phyloP scores from a whole-genome alignment of 352 stramenopile genomes.

The Blastocystis sp. region DNA sequence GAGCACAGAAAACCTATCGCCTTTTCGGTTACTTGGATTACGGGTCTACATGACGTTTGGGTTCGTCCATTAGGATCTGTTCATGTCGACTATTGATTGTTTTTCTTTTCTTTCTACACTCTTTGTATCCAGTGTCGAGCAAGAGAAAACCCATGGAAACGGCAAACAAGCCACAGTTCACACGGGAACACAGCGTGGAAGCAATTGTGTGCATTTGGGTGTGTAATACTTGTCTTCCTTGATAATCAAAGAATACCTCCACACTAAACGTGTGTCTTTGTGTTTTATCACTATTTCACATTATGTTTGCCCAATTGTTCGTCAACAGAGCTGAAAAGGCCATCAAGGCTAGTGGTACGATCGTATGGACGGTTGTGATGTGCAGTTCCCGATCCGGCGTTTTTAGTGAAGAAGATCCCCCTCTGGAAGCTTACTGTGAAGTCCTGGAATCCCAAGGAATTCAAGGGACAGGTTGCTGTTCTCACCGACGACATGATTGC shows the following conservation, averaged over 20 bases:
- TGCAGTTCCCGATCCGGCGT: constrained; percentile 33
- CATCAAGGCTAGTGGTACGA: constrained; percentile 20
- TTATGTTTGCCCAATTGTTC: constrained; percentile 61
- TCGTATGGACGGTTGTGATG: neutral
- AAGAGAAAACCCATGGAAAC: too few relatives aligned
- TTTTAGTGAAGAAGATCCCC: constrained; percentile 57
- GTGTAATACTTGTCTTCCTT: neutral
- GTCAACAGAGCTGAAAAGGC: constrained; percentile 40
- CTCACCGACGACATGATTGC: constrained; percentile 37
- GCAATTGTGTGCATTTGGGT: too few relatives aligned
- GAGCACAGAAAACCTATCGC: constrained; percentile 64
- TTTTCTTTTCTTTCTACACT: constrained; percentile 11
- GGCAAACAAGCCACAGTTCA: too few relatives aligned
- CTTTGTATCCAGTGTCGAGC: too few relatives aligned
- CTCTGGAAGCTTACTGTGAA: constrained; percentile 54
- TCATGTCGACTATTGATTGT: constrained; percentile 53
- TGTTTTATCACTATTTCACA: constrained; percentile 56
- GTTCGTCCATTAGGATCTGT: constrained; percentile 19
- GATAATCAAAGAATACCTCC: constrained; percentile 14
- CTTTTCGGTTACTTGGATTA: constrained; percentile 52
- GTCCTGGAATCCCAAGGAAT: constrained; percentile 29
- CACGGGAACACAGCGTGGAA: too few relatives aligned
- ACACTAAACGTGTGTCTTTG: constrained; percentile 45
- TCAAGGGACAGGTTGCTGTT: constrained; percentile 21
- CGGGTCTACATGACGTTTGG: constrained; percentile 63